A percentile compares a stretch with the other conserved stretches of the same genome.
These are phyloP conservation scores for Vanilla planifolia DNA, from an alignment of 106 monocot species.

Conservation along the genomic window DNA sequence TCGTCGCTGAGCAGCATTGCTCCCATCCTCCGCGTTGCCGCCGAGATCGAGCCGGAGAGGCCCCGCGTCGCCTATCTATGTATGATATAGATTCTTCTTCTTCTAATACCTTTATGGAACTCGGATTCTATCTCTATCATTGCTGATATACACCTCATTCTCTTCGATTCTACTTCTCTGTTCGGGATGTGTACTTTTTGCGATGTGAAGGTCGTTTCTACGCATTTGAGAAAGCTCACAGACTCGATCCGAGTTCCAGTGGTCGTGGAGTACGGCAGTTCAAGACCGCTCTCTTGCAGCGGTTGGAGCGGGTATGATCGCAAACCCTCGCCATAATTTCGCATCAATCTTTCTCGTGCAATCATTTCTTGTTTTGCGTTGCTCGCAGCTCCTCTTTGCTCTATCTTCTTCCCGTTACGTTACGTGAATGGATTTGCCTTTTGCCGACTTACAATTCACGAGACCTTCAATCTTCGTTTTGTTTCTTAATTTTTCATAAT, in stretches of 20 bases:
- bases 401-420: not conserved
- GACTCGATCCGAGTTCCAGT: slow-evolving; percentile 63
- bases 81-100: slow-evolving; percentile 15
- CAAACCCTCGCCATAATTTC: not conserved
- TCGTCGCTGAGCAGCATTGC: slow-evolving; percentile 71
- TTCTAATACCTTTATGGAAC: not conserved
- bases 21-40: slow-evolving; percentile 88
- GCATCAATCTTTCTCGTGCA: not conserved
- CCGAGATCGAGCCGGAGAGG: slow-evolving; percentile 82
- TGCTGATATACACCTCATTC: not conserved
- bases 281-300: slow-evolving; percentile 60
- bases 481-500: too few species aligned
- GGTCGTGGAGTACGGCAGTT: slow-evolving; percentile 81
- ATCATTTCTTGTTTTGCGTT: not conserved
- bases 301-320: slow-evolving; percentile 50
- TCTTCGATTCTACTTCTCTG: not conserved
- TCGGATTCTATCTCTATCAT: not conserved
- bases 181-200: not conserved
- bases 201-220: slow-evolving; percentile 57
- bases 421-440: too few species aligned
- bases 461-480: too few species aligned
- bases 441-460: too few species aligned
- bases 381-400: too few species aligned
- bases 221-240: slow-evolving; percentile 81
- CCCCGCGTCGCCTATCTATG: slow-evolving; percentile 94